Evolutionary conservation across 768 basidiomycete species (phyloP).

Genomic region (Phallus indusiatus): DNA sequence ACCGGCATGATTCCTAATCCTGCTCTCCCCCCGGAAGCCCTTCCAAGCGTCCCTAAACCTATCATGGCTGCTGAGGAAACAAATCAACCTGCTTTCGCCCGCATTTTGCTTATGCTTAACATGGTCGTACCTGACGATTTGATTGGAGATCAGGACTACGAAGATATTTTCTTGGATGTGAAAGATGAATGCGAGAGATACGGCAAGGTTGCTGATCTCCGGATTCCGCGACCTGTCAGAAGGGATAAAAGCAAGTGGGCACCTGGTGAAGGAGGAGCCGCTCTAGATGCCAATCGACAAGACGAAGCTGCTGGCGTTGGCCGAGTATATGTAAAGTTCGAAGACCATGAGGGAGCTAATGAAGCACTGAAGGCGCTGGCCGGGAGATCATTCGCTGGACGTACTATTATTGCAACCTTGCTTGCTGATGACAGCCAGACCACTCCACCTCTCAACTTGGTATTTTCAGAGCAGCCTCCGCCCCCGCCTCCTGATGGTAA

Average conservation of each 20-base stretch:
- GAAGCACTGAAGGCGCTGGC: conserved; percentile 79
- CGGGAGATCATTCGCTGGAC: conserved; percentile 78
- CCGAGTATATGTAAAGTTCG: conserved; percentile 89
- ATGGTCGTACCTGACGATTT: conserved; percentile 97
- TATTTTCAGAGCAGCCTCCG: conserved; percentile 78
- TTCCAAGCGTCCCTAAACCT: conserved; percentile 76
- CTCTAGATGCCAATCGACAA: conserved; percentile 56
- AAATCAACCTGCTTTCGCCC: conserved; percentile 40
- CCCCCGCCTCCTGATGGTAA: conserved; percentile 52
- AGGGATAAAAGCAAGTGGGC: conserved; percentile 77
- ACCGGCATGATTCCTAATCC: conserved; percentile 53
- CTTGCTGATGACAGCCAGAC: conserved; percentile 78
- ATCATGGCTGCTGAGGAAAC: conserved; percentile 81
- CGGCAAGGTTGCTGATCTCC: conserved; percentile 74
- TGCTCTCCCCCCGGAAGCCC: conserved; percentile 66
- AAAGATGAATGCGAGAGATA: conserved; percentile 81
- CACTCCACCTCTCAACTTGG: conserved; percentile 70
- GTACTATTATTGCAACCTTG: conserved; percentile 80
- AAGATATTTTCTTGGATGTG: conserved; percentile 90
- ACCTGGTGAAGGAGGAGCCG: conserved; percentile 48
- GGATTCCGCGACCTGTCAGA: conserved; percentile 83
- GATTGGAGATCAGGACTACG: conserved; percentile 82
- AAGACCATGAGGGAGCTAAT: conserved; percentile 48
- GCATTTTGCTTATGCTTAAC: conserved; percentile 94
- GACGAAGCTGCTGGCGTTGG: conserved; percentile 93